Evolutionary conservation across 1,284 basidiomycete species (phyloP).

Genomic region (Sanghuangporus baumii): DNA sequence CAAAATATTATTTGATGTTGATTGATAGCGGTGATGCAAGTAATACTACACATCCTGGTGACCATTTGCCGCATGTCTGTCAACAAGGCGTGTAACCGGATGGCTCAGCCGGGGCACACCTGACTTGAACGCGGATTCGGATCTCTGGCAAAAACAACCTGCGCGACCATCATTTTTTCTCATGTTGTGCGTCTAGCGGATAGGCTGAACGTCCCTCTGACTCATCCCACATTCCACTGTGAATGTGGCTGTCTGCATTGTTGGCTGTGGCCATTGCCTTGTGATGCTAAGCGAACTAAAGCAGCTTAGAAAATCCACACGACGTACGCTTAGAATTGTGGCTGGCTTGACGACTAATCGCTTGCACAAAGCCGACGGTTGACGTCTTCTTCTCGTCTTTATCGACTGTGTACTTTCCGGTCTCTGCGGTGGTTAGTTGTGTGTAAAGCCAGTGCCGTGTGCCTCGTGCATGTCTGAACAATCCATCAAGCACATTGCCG

Average conservation of each 20-base stretch:
- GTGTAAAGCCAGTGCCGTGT: background rate
- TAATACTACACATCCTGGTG: background rate
- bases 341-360: conserved; percentile 1
- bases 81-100: background rate
- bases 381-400: background rate
- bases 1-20: background rate
- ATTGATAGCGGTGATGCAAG: background rate
- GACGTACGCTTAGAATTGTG: background rate
- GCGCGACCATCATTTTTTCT: background rate
- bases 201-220: background rate
- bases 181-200: background rate
- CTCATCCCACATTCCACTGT: background rate
- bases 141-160: background rate
- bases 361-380: background rate
- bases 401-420: background rate
- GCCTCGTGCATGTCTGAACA: background rate
- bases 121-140: background rate
- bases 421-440: background rate
- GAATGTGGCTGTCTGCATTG: background rate
- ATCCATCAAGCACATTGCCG: background rate
- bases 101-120: background rate
- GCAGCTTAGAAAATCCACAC: background rate
- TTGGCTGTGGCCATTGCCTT: background rate
- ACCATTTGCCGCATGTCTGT: background rate
- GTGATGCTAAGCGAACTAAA: background rate